Percentiles rank a stretch among this genome's conserved stretches.
phyloP scores from a whole-genome alignment of 441 rosid species.

The Syzygium malaccense region DNA sequence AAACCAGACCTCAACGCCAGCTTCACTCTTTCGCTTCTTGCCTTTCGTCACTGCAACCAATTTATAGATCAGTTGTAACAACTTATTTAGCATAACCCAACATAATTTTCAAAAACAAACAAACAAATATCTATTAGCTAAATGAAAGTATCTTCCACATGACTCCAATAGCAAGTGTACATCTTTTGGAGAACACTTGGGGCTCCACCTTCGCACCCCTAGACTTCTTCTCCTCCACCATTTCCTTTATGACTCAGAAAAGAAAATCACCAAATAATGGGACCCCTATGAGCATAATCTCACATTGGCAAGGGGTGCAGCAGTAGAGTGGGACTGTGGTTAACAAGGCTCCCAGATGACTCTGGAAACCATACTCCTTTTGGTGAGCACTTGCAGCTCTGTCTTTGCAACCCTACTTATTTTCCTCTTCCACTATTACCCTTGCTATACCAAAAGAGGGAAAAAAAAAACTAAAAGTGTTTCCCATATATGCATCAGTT shows the following conservation, averaged over 20 bases:
- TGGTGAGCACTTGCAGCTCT: not conserved
- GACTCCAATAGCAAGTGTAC: not conserved
- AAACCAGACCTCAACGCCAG: conserved; percentile 69
- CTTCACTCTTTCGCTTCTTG: conserved; percentile 82
- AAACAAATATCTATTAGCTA: not conserved
- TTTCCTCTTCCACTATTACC: not conserved
- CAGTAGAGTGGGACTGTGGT: not conserved
- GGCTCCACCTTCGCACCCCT: not conserved
- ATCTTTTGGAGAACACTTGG: not conserved
- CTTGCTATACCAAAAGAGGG: not conserved
- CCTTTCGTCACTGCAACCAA: conserved; percentile 64
- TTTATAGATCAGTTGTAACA: conserved; percentile 3
- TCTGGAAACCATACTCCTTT: not conserved
- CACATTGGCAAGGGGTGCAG: not conserved
- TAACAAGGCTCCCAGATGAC: not conserved
- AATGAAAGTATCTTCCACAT: not conserved
- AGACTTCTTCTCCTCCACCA: not conserved
- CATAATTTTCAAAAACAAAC: not conserved
- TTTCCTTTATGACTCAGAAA: not conserved
- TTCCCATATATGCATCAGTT: not conserved
- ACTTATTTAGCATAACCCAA: not conserved
- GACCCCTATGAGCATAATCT: not conserved
- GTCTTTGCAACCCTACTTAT: not conserved
- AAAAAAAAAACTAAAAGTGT: not conserved
- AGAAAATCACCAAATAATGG: not conserved